Evolutionary conservation across 192 early-diverging fungal genomes (phyloP).

Genomic region (Phlyctochytrium bullatum): DNA sequence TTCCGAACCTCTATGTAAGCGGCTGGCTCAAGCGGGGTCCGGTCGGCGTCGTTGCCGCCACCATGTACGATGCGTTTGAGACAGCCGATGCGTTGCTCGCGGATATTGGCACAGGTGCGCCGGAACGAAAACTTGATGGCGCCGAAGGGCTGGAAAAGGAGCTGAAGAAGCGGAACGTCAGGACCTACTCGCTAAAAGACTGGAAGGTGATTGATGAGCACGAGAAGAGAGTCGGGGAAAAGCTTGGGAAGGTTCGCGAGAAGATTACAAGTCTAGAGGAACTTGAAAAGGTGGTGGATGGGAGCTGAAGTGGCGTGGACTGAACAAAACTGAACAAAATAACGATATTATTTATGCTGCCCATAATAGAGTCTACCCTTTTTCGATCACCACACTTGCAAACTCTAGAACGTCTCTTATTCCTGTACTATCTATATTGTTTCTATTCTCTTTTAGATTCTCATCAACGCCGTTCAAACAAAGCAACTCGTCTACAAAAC

Average conservation of each 20-base stretch:
- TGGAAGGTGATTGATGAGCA: slow-evolving; percentile 81
- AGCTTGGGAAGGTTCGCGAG: slow-evolving; percentile 76
- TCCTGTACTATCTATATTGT: too few species aligned
- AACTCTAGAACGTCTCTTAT: too few species aligned
- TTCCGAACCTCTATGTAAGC: slow-evolving; percentile 83
- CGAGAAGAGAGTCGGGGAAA: slow-evolving; percentile 65
- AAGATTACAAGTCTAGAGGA: slow-evolving; percentile 40
- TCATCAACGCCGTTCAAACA: too few species aligned
- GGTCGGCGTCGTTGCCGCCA: slow-evolving; percentile 88
- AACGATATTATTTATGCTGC: too few species aligned
- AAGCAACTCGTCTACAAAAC: too few species aligned
- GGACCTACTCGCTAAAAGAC: slow-evolving; percentile 63
- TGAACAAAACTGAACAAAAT: too few species aligned
- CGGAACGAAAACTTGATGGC: slow-evolving; percentile 53
- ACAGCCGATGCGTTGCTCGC: slow-evolving; percentile 75
- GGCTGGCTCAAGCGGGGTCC: slow-evolving; percentile 98
- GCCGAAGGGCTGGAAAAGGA: slow-evolving; percentile 16
- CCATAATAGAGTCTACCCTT: too few species aligned
- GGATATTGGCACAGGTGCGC: slow-evolving; percentile 61
- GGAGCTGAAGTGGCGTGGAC: too few species aligned
- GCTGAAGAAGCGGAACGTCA: slow-evolving; percentile 8
- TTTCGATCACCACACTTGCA: too few species aligned
- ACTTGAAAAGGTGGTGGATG: background rate
- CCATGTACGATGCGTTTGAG: slow-evolving; percentile 91
- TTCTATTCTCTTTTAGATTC: too few species aligned